Base-by-base conservation (phyloP, 108 stramenopile species). In the Phaeodactylum tricornutum region DNA sequence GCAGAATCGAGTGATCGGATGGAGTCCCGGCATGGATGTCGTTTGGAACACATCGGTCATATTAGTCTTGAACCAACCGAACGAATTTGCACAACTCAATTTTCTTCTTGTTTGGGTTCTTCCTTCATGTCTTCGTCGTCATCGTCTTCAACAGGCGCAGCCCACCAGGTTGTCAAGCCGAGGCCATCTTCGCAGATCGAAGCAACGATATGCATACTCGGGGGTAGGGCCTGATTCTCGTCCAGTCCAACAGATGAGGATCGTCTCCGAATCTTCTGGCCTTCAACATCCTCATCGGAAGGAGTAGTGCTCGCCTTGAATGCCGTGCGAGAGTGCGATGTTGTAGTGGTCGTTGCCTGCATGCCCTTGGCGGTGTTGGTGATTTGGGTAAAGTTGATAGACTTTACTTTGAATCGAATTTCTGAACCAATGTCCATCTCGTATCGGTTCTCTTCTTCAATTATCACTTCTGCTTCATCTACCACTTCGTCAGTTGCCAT, bases 131-230 rank as follows among this genome's bases (percentile, higher is more conserved):
- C 75, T 28, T 72, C 81, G 5, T 69, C 75, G 5, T 69, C 84
- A 1, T 68, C 84, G 6, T 71, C 74, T 8, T 57, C 66, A 26
- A 29, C 66, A n/a, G 29, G 53, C 32, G 50, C 29, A 2, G 47
- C 50, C 87, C 87, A 89, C 87, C 87, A 89, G 34, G 71, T 79
- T 9, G 73, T 79, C 50, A 84, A 55, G 0, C 87, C 87, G 0
- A 89, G 53, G 34, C 87, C 87, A 70, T 89, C 87, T 50, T 89
- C 87, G 52, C 87, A 89, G 43, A 89, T 89, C 1, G 82, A 84
- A 38, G 82, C 87, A 3, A 80, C 74, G 50, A 89, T 84, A 28
- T 80, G 75, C 82, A 89, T 84, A 26, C 69, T 72, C 22, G 32
- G 29, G n/a, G 45, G 45, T 23, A 29, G 32, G 5, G 34, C 50